These are phyloP conservation scores for Aurantiochytrium sp. DNA, from an alignment of 108 stramenopile species.

Conservation along the genomic window DNA sequence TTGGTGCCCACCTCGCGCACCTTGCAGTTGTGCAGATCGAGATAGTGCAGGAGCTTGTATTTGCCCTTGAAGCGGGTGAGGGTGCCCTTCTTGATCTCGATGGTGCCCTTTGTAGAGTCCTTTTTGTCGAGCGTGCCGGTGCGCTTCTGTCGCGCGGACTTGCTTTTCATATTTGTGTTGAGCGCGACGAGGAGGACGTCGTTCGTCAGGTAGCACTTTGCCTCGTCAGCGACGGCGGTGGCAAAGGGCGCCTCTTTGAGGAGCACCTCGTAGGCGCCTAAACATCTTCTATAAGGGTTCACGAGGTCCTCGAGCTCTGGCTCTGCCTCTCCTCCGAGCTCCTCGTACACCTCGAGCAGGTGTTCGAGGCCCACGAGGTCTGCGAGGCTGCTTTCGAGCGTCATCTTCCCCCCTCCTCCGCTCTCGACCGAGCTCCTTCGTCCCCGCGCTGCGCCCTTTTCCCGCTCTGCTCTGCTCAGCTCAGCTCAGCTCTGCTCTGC, in stretches of 20 bases:
- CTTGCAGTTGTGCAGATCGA: constrained; percentile 13
- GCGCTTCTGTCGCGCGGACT: background rate
- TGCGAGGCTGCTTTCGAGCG: background rate
- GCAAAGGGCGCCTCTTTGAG: background rate
- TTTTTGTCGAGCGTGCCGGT: background rate
- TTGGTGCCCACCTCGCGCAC: background rate
- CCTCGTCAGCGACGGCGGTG: background rate
- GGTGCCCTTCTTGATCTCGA: background rate
- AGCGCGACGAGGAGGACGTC: background rate
- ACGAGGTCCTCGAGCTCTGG: background rate
- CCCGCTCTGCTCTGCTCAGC: no score
- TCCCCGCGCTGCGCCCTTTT: no score
- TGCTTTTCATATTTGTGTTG: background rate
- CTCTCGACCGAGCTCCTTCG: no score
- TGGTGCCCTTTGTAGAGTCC: background rate
- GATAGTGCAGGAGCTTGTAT: constrained; percentile 5
- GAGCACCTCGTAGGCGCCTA: background rate
- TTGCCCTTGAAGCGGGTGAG: background rate
- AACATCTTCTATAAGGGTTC: background rate
- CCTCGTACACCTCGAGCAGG: constrained; percentile 1
- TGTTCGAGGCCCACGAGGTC: background rate
- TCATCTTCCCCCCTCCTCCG: background rate
- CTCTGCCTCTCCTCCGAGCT: background rate
- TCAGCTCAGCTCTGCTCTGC: no score
- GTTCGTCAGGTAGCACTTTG: background rate